Evolutionary conservation across 352 stramenopile genomes (phyloP).

Genomic region (Phytophthora idaei): DNA sequence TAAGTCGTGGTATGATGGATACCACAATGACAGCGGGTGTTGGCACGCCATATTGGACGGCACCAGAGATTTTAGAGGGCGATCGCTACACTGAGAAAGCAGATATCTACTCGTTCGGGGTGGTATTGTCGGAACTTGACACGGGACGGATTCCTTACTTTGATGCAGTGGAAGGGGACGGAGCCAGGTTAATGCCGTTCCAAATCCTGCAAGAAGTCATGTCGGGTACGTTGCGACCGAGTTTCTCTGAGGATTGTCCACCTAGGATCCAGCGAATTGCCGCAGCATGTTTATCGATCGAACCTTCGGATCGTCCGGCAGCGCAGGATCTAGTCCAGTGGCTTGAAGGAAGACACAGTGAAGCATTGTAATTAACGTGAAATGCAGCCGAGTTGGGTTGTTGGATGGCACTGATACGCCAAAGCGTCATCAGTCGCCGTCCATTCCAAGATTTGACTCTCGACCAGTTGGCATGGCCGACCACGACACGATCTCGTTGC

Average conservation of each 20-base stretch:
- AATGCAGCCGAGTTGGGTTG: neutral
- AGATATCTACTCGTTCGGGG: slow-evolving; percentile 76
- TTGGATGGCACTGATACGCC: neutral
- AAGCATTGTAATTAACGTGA: slow-evolving; percentile 11
- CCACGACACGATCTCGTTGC: neutral
- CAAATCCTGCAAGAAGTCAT: slow-evolving; percentile 51
- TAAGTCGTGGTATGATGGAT: slow-evolving; percentile 39
- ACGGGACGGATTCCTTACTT: slow-evolving; percentile 41
- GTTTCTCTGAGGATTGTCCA: slow-evolving; percentile 48
- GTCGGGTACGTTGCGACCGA: slow-evolving; percentile 44
- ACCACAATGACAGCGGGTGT: slow-evolving; percentile 62
- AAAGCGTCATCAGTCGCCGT: neutral
- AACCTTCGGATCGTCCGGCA: slow-evolving; percentile 13
- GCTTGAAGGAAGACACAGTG: slow-evolving; percentile 13
- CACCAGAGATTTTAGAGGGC: slow-evolving; percentile 72
- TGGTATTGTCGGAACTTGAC: slow-evolving; percentile 57
- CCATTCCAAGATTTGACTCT: neutral
- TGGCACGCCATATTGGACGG: slow-evolving; percentile 84
- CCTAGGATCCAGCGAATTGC: slow-evolving; percentile 27
- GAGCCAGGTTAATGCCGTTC: slow-evolving; percentile 29
- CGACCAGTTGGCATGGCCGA: neutral
- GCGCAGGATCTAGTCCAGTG: slow-evolving; percentile 12
- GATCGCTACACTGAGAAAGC: slow-evolving; percentile 58
- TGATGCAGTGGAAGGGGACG: slow-evolving; percentile 25
- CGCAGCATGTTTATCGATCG: slow-evolving; percentile 25